phyloP scores from a whole-genome alignment of 805 yeast genomes.

The Candida krabiensis region DNA sequence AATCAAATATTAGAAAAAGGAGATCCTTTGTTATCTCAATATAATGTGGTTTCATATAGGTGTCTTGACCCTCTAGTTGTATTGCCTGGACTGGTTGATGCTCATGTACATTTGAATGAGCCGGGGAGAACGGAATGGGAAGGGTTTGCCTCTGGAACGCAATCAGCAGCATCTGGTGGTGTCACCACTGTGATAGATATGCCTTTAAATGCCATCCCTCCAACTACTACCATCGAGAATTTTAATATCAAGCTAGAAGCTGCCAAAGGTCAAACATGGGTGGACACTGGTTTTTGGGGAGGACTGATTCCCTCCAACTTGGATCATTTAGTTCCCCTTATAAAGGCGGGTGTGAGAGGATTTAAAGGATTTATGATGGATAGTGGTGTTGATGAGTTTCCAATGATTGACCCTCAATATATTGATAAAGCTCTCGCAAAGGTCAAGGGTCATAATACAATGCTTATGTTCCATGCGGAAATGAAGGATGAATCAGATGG shows the following conservation, averaged over 20 bases:
- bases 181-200: conserved; percentile 94
- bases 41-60: conserved; percentile 44
- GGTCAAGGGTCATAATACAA: conserved; percentile 63
- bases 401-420: conserved; percentile 67
- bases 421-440: conserved; percentile 64
- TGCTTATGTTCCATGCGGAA: conserved; percentile 93
- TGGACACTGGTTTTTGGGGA: conserved; percentile 96
- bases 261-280: conserved; percentile 82
- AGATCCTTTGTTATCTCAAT: conserved; percentile 42
- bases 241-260: conserved; percentile 74
- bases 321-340: conserved; percentile 67
- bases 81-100: conserved; percentile 89
- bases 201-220: conserved; percentile 96
- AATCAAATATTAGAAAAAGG: conserved; percentile 35
- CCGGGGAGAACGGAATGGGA: conserved; percentile 99
- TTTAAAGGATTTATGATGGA: conserved; percentile 92
- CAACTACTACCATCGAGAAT: conserved; percentile 83
- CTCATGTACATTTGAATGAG: conserved; percentile 93
- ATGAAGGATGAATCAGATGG: conserved; percentile 41
- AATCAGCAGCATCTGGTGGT: conserved; percentile 94
- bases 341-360: conserved; percentile 87
- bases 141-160: conserved; percentile 95
- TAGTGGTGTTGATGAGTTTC: conserved; percentile 96
- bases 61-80: conserved; percentile 63
- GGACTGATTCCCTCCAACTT: conserved; percentile 84